phyloP scores from a whole-genome alignment of 305 asterid genomes.

The Stenogyne calaminthoides region DNA sequence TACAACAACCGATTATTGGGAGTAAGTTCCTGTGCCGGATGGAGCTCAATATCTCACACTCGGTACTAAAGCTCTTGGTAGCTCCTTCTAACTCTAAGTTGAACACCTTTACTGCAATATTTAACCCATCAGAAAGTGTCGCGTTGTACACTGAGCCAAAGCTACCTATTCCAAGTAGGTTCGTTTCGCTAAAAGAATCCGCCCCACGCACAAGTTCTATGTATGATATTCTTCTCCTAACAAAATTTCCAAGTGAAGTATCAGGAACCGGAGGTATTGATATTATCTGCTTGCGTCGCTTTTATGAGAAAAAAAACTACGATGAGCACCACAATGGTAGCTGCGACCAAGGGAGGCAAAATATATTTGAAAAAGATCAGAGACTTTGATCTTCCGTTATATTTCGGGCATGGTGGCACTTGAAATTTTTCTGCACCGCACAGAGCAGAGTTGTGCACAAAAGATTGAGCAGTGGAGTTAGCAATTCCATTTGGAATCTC shows the following conservation, averaged over 20 bases:
- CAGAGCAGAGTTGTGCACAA: no score
- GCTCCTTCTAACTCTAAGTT: slow-evolving; percentile 26
- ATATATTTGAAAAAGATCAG: no score
- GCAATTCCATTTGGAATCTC: no score
- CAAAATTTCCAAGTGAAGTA: not conserved
- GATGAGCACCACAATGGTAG: no score
- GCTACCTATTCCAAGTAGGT: slow-evolving; percentile 41
- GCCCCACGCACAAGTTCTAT: slow-evolving; percentile 33
- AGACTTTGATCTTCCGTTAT: no score
- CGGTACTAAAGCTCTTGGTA: slow-evolving; percentile 34
- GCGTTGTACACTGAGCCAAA: slow-evolving; percentile 42
- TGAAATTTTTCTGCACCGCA: no score
- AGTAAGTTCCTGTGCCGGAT: slow-evolving; percentile 41
- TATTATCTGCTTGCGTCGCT: no score
- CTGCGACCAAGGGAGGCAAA: no score
- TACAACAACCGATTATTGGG: slow-evolving; percentile 35
- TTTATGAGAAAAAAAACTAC: no score
- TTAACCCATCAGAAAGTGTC: slow-evolving; percentile 31
- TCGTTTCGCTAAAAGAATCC: slow-evolving; percentile 28
- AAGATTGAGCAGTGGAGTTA: no score
- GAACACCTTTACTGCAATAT: slow-evolving; percentile 49
- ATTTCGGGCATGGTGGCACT: no score
- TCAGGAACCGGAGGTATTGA: not conserved
- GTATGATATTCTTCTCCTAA: slow-evolving; percentile 35
- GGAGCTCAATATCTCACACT: slow-evolving; percentile 34